Evolutionary conservation across 2,329 filamentous ascomycete genomes (phyloP), one percentile per base, ranked within the genome.

Genomic region (Shiraia bambusicola): DNA sequence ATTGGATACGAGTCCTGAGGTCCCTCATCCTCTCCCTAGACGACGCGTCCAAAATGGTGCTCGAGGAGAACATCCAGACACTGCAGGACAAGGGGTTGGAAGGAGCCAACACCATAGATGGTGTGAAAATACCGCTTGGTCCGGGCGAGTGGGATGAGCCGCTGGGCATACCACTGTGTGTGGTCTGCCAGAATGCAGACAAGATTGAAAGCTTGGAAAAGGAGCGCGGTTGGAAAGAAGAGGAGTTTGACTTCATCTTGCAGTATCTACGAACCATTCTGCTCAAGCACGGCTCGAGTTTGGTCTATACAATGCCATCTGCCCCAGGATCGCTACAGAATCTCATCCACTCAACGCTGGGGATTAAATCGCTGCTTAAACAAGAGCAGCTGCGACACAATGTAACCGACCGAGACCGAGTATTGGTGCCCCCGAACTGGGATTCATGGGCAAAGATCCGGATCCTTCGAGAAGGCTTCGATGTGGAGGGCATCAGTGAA

Each of bases 381-480:
- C 67, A 69, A 43, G 63, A 68, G 37, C 56, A 66, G 30, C 53
- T 72, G 9, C 62, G 69, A 37, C 65, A 91, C 66, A 95, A 95
- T 58, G 87, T 94, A 47, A 93, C 94, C 53, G 93, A 93, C 71
- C 81, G 92, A 45, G 91, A 95, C 68, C 94, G 94, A 76, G 91
- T 98, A 40, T 78, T 96, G 4, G 87, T 98, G 1, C 92, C 92
- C 2, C 87, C 91, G 12, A 96, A 96, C 67, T 98, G 93, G 93
- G 93, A 98, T 69, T 96, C 91, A 0, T 96, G 90, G 88, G 91
- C 90, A 45, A 98, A 97, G 71, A 96, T 98, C 46, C 81, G 92
- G 29, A 89, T 97, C 31, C 76, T 97, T 19, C 82, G 89, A 39
- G 93, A 95, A 63, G 88, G 85, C 0, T 97, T 97, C 58, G 89